These are phyloP conservation scores for Gossypium mustelinum DNA, from an alignment of 345 rosid species.

Conservation along the genomic window DNA sequence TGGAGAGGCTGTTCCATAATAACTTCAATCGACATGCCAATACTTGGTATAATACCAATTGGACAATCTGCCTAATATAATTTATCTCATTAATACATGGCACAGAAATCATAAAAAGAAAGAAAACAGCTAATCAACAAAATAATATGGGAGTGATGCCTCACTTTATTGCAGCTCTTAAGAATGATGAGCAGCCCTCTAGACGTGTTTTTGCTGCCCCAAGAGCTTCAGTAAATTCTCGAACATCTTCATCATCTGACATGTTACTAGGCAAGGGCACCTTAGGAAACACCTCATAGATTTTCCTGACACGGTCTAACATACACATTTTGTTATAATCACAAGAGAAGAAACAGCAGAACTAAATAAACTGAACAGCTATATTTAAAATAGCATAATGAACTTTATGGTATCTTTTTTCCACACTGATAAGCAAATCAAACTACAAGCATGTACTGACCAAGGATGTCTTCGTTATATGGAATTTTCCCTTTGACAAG, in stretches of 20 bases:
- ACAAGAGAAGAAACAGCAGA: neutral
- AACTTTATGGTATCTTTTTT: neutral
- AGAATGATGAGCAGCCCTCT: constrained; percentile 74
- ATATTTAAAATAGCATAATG: neutral
- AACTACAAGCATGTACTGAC: constrained; percentile 45
- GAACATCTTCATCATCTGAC: constrained; percentile 70
- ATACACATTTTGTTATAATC: constrained; percentile 32
- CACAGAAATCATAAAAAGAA: neutral
- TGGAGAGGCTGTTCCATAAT: neutral
- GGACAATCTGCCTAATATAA: neutral
- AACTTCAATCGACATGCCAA: neutral
- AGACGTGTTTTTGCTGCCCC: constrained; percentile 84
- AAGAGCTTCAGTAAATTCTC: constrained; percentile 72
- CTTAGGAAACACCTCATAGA: constrained; percentile 76
- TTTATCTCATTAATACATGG: neutral
- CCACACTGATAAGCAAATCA: neutral
- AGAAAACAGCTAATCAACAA: neutral
- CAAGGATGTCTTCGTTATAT: constrained; percentile 60
- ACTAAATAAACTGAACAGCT: neutral
- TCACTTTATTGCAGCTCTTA: constrained; percentile 86
- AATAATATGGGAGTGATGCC: constrained; percentile 17
- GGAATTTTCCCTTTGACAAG: constrained; percentile 72
- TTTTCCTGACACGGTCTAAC: constrained; percentile 74
- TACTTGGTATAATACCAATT: neutral
- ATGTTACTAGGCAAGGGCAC: constrained; percentile 67